Conservation (phyloP, 257 asterid genomes). For the Fraxinus excelsior region DNA sequence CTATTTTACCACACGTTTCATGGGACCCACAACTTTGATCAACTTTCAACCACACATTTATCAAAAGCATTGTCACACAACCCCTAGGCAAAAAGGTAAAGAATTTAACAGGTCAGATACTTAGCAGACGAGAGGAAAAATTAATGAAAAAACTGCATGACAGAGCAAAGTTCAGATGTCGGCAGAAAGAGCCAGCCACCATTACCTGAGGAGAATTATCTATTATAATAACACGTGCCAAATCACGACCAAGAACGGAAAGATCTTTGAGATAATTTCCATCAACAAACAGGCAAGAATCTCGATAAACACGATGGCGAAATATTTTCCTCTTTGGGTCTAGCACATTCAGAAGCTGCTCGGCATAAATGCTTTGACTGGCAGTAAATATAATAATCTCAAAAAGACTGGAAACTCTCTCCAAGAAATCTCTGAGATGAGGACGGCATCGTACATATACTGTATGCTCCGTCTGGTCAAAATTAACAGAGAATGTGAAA, state of each 20-base stretch:
- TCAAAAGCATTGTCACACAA: too few species aligned
- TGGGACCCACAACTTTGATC: too few species aligned
- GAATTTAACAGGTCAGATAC: not conserved
- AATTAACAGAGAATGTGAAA: not conserved
- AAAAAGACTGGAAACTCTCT: constrained; percentile 68
- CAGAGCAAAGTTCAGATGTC: not conserved
- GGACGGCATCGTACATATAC: not conserved
- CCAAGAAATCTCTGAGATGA: constrained; percentile 63
- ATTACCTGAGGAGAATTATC: constrained; percentile 99
- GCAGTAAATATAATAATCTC: constrained; percentile 96
- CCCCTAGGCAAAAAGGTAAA: not conserved
- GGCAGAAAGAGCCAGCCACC: not conserved
- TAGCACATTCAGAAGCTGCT: constrained; percentile 79
- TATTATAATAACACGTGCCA: constrained; percentile 74
- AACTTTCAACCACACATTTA: too few species aligned
- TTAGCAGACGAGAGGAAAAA: not conserved
- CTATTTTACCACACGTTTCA: too few species aligned
- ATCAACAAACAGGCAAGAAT: constrained; percentile 84
- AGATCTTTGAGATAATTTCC: constrained; percentile 94
- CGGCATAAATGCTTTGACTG: constrained; percentile 96
- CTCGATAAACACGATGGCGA: constrained; percentile 95
- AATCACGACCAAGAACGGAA: constrained; percentile 96
- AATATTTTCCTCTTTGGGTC: constrained; percentile 91
- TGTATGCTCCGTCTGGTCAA: not conserved
- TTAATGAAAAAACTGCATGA: not conserved